Evolutionary conservation across 352 stramenopile species (phyloP), one percentile per base, ranked within the genome.

Genomic region (Saprolegnia parasitica): DNA sequence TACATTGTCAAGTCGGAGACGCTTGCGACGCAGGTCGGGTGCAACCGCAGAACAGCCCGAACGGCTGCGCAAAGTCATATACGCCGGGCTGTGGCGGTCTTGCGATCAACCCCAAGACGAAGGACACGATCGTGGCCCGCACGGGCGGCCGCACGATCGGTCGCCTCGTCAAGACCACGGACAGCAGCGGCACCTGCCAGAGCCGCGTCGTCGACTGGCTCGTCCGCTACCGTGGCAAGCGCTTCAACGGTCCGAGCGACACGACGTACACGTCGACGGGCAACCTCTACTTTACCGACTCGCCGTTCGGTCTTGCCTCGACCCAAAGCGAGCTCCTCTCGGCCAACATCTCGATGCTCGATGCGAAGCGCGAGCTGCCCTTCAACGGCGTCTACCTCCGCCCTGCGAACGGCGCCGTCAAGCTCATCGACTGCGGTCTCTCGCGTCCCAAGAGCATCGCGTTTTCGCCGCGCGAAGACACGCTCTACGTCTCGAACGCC

Each of bases 401-500:
- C 37, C 75, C 74, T 49, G 29, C 52, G 5, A 86, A 86, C 62
- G 74, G 74, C 49, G 76, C 75, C 20, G 46, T 23, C 15, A 76
- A 73, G 32, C 71, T 84, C 42, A 61, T 91, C 46, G 84, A 93
- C 50, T 89, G 83, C 56, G 76, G 77, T 58, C 89, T 93, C 81
- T 84, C 84, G 47, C 83, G 84, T 11, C 84, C 84, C n/a, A 90
- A 90, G 76, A 90, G 90, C 74, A 90, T 93, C 45, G 84, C 84
- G 21, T 91, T 93, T 66, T 89, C 83, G 21, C 83, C 84, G 9
- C 66, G 81, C 37, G 74, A 89, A 52, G 79, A 90, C 67, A 71
- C 80, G 47, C 87, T 93, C 80, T 93, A 93, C 75, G 79, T 91
- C 62, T 88, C 79, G 29, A 93, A 93, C 77, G 87, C 84, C 65